A percentile compares a stretch with the other conserved stretches of the same genome.
These are phyloP conservation scores for Nitzschia palea DNA, from an alignment of 108 stramenopile species.

Conservation along the genomic window DNA sequence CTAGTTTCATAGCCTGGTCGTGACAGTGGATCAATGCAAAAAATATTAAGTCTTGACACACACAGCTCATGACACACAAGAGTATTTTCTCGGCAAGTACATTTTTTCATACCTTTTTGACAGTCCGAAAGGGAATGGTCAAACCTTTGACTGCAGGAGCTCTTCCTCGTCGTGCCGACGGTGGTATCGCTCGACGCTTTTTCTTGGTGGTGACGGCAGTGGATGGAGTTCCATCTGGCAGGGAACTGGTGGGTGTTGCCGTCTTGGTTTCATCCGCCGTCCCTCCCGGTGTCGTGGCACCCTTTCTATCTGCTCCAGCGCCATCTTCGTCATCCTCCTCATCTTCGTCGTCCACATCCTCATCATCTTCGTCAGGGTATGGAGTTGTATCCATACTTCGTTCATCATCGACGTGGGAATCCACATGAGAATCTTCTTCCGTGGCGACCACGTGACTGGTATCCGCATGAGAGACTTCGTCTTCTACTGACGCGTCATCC, in stretches of 20 bases:
- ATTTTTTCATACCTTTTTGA: slow-evolving; percentile 59
- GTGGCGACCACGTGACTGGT: background rate
- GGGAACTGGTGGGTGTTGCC: background rate
- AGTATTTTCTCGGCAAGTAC: background rate
- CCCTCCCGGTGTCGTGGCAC: background rate
- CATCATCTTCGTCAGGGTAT: slow-evolving; percentile 32
- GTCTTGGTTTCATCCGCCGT: slow-evolving; percentile 19
- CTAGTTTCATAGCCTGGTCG: slow-evolving; percentile 68
- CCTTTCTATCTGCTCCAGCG: slow-evolving; percentile 3
- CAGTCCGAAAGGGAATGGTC: slow-evolving; percentile 77
- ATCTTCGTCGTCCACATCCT: slow-evolving; percentile 31
- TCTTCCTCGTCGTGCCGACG: slow-evolving; percentile 35
- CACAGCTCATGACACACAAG: too few species aligned
- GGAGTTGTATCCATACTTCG: slow-evolving; percentile 8
- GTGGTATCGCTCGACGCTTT: slow-evolving; percentile 25
- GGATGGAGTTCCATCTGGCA: background rate
- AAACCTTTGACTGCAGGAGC: slow-evolving; percentile 72
- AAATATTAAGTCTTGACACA: background rate
- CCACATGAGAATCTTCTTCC: slow-evolving; percentile 20
- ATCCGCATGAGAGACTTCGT: slow-evolving; percentile 11
- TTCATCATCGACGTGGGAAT: slow-evolving; percentile 23
- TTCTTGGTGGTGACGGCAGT: slow-evolving; percentile 9
- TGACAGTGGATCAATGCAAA: background rate
- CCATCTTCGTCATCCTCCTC: slow-evolving; percentile 19
- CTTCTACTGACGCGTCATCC: background rate